Evolutionary conservation across 495 filamentous ascomycete species (phyloP), one percentile per base, ranked within the genome.

Genomic region (Patellaria atrata): DNA sequence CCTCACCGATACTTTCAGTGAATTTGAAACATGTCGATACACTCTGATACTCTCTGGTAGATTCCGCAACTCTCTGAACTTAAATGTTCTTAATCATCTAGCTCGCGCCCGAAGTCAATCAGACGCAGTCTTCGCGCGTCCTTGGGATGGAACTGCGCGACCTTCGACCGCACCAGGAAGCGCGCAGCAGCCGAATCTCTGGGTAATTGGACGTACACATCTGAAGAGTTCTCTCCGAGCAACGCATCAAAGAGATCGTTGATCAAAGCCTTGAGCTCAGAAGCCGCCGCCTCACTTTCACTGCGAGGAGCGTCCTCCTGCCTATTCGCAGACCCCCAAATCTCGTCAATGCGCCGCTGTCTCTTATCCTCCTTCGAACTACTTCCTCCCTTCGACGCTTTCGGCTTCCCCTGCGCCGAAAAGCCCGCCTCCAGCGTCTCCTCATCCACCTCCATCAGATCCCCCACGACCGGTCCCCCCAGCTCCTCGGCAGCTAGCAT

Each of bases 401-500:
- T 84, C 1, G 69, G 59, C 43, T 73, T 79, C 4, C 80, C 82
- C 42, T 76, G 71, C 5, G 68, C 62, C 27, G 69, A 82, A 53
- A 84, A 87, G 1, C 79, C 80, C 6, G 72, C 70, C 35, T 72
- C 70, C 27, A 83, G 57, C 11, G 57, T 65, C 5, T 58, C 60
- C 34, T 72, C 65, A 16, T 73, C 67, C 22, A 86, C 62, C 9
- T 77, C 73, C 36, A 74, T 54, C 27, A 73, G 57, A 43, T 83
- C 76, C 8, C 85, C 85, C 1, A 86, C 81, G 5, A 82, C 75
- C 0, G 85, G 84, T 0, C 85, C 85, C 4, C 85, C 85, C 7
- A 83, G 63, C 47, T 82, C 79, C 58, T 94, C 85, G 0, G 80
- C 81, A 10, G 83, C 83, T 20, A 94, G 61, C 82, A 87, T 84